Evolutionary conservation across 495 filamentous ascomycete genomes (phyloP).

Genomic region (Delitschia confertaspora): DNA sequence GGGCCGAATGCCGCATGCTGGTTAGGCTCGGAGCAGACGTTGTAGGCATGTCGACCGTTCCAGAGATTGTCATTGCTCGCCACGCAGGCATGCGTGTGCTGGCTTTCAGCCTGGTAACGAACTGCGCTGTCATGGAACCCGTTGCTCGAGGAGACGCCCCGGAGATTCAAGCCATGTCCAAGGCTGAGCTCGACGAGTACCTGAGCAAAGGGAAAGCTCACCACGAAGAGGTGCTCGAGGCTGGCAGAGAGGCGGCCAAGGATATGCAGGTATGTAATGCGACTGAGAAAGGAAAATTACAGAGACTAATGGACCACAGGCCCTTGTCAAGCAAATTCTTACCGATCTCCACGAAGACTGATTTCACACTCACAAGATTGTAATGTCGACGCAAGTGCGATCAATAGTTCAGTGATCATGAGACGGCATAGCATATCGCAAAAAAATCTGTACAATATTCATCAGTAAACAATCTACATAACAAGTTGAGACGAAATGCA

Average conservation of each 20-base stretch:
- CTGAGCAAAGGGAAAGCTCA: conserved; percentile 58
- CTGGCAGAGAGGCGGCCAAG: conserved; percentile 51
- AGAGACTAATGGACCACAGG: conserved; percentile 2
- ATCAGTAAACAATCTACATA: no score
- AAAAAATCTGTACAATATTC: no score
- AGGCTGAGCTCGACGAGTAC: conserved; percentile 45
- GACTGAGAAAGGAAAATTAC: not conserved
- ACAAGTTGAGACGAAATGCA: no score
- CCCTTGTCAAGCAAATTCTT: conserved; percentile 35
- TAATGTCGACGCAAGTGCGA: no score
- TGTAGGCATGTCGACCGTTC: conserved; percentile 73
- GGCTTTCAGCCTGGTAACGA: conserved; percentile 70
- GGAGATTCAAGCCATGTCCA: conserved; percentile 33
- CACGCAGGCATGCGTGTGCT: conserved; percentile 62
- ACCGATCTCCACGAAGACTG: conserved; percentile 26
- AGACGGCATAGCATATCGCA: not conserved
- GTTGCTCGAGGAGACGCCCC: conserved; percentile 52
- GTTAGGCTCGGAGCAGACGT: conserved; percentile 57
- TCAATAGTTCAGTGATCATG: no score
- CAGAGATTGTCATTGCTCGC: conserved; percentile 65
- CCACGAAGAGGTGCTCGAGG: conserved; percentile 65
- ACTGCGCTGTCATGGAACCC: conserved; percentile 56
- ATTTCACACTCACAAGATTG: no score
- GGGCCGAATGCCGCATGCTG: conserved; percentile 70
- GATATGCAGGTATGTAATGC: conserved; percentile 53